Evolutionary conservation across 371 early-diverging fungal species (phyloP).

Genomic region (Thermomucor indicae-seudaticae): DNA sequence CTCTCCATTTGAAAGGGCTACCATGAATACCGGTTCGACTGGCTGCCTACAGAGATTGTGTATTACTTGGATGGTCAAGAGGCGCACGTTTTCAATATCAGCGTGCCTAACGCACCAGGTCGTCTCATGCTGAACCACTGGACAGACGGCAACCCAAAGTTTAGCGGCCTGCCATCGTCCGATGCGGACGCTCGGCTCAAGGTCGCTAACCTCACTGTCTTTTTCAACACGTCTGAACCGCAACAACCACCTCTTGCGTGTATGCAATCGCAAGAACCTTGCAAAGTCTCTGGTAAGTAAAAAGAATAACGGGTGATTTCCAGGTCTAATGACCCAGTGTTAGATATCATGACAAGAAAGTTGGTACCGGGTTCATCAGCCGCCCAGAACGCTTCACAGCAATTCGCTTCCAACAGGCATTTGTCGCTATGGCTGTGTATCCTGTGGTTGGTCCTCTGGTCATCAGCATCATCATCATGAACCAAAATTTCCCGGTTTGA

Average conservation of each 20-base stretch:
- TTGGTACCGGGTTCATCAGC: conserved; percentile 1
- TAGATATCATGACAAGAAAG: conserved; percentile 2
- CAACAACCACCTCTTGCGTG: conserved; percentile 6
- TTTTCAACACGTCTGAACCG: conserved; percentile 38
- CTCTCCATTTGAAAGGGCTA: not conserved
- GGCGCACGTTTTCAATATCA: conserved; percentile 20
- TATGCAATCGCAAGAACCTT: conserved; percentile 3
- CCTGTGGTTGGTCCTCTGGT: too few relatives aligned
- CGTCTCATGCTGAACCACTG: conserved; percentile 38
- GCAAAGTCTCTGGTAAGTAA: conserved; percentile 10
- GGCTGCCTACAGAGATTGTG: conserved; percentile 27
- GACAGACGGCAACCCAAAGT: conserved; percentile 44
- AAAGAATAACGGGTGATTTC: not conserved
- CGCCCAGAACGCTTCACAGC: too few relatives aligned
- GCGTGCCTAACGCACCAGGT: conserved; percentile 31
- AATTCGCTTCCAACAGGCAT: too few relatives aligned
- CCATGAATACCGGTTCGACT: conserved; percentile 46
- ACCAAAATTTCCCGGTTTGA: too few relatives aligned
- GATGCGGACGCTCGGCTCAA: conserved; percentile 16
- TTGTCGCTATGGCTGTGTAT: too few relatives aligned
- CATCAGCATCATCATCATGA: too few relatives aligned
- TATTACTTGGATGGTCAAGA: conserved; percentile 29
- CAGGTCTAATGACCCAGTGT: not conserved
- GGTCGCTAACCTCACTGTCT: conserved; percentile 31
- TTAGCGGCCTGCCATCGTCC: conserved; percentile 30